These are phyloP conservation scores for Pseudocercospora eumusae DNA, from an alignment of 2,329 filamentous ascomycete genomes.

Conservation along the genomic window DNA sequence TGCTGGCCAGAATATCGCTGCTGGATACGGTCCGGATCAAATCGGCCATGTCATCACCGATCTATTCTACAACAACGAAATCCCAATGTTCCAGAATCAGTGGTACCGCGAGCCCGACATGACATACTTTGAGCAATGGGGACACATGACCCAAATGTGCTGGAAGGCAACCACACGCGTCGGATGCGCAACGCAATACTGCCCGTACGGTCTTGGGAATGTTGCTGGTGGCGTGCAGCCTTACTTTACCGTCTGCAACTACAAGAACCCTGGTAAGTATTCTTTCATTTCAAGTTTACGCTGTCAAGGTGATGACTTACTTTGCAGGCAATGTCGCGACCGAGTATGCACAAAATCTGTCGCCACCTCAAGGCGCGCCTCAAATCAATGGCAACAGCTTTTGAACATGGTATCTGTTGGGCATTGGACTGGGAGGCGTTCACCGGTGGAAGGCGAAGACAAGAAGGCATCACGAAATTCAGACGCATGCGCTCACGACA, in stretches of 20 bases:
- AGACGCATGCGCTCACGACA: slow-evolving; percentile 4
- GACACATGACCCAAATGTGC: slow-evolving; percentile 74
- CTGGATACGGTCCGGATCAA: slow-evolving; percentile 57
- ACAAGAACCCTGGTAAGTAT: slow-evolving; percentile 67
- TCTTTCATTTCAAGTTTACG: slow-evolving; percentile 33
- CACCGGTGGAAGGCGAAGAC: not conserved
- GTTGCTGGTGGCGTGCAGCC: slow-evolving; percentile 47
- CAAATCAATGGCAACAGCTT: slow-evolving; percentile 1
- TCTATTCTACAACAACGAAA: slow-evolving; percentile 85
- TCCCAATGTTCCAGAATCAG: slow-evolving; percentile 53
- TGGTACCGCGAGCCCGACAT: slow-evolving; percentile 62
- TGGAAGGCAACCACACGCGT: slow-evolving; percentile 65
- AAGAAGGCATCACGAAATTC: not conserved
- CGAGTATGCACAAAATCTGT: slow-evolving; percentile 3
- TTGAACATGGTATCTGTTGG: not conserved
- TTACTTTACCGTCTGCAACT: slow-evolving; percentile 86
- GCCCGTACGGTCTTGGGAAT: slow-evolving; percentile 55
- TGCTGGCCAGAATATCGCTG: slow-evolving; percentile 86
- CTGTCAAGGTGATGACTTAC: not conserved
- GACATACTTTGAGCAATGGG: slow-evolving; percentile 64
- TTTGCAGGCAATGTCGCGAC: slow-evolving; percentile 30
- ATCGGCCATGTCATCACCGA: slow-evolving; percentile 71
- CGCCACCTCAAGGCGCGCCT: slow-evolving; percentile 8
- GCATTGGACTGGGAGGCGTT: not conserved
- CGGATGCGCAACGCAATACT: slow-evolving; percentile 63